These are phyloP conservation scores for Periconia macrospinosa DNA, from an alignment of 2,329 filamentous ascomycete species.

Conservation along the genomic window DNA sequence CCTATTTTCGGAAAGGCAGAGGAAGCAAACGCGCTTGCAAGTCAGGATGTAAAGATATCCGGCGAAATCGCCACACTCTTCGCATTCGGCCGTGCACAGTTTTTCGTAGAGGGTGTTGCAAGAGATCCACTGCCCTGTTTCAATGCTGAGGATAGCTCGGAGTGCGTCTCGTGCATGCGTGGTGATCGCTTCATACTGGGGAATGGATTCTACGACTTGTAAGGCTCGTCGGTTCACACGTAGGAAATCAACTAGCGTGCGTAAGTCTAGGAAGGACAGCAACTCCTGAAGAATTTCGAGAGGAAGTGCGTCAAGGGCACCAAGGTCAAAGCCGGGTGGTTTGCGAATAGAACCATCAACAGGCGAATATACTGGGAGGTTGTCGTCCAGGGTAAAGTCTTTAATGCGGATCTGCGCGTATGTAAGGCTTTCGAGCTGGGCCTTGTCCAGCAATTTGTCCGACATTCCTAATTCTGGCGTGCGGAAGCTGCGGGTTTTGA, in stretches of 20 bases:
- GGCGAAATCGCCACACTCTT: conserved; percentile 42
- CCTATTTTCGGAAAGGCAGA: conserved; percentile 9
- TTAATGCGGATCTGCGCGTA: too few species aligned
- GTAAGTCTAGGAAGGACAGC: conserved; percentile 31
- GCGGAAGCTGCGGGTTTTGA: too few species aligned
- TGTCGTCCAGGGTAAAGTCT: conserved; percentile 4
- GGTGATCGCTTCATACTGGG: conserved; percentile 37
- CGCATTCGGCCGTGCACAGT: conserved; percentile 37
- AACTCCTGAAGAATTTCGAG: conserved; percentile 11
- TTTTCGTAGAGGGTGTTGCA: conserved; percentile 37
- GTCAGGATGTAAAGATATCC: conserved; percentile 45
- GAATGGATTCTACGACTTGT: conserved; percentile 40
- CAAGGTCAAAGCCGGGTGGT: conserved; percentile 4
- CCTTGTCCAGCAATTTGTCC: too few species aligned
- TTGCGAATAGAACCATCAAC: conserved; percentile 1
- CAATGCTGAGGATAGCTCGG: conserved; percentile 40
- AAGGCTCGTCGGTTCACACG: conserved; percentile 41
- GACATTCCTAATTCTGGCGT: too few species aligned
- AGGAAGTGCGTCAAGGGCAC: conserved; percentile 7
- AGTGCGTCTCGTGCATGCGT: conserved; percentile 35
- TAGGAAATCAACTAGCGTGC: conserved; percentile 38
- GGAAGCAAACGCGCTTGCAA: conserved; percentile 45
- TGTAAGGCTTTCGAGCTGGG: too few species aligned
- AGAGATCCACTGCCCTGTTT: conserved; percentile 28
- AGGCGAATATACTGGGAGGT: conserved; percentile 5